Base-by-base conservation (phyloP, 1,139 yeast genomes). In the Suhomyces bokatorum region DNA sequence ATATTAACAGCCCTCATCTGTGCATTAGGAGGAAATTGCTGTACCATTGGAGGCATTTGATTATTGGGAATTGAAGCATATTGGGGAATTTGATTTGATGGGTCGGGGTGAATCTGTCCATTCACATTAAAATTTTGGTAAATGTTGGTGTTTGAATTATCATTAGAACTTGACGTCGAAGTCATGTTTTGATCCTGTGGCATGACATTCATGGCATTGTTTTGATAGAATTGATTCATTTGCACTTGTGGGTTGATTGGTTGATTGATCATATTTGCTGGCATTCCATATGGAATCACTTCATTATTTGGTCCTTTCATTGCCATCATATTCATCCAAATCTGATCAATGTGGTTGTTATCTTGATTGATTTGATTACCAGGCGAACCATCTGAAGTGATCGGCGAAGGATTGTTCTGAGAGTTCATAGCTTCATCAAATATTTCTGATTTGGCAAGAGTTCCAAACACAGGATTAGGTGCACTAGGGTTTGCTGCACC, bases 251-350 rank as follows among this genome's bases (percentile, higher is more conserved):
- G 14, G 20, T 31, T 24, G 5, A 37, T 31, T 4, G 33, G 33
- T 3, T 37, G 34, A 7, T 30, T 30, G 4, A 31, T 1, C 10
- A 16, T 30, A 22, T 22, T 16, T 6, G 12, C 13, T 4, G 29
- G n/a, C 32, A 28, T 20, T 11, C 22, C 35, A n/a, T 3, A 20
- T 12, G 24, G 29, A 32, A 22, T 33, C 6, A 17, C n/a, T 14
- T 34, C 38, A 15, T 34, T 14, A 15, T 13, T 31, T 4, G 43
- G 32, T 12, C 13, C 42, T 20, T 41, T 44, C 52, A 49, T 49
- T 1, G 52, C 50, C 49, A 54, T 38, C 50, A 52, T 49, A 47
- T 45, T 53, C 31, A 50, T 45, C 57, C 58, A 54, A 52, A 54
- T 52, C 30, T 53, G 56, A 31, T 54, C 57, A n/a, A 52, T 38